Evolutionary conservation across 768 basidiomycete genomes (phyloP).

Genomic region (Tubosaeta sp.): DNA sequence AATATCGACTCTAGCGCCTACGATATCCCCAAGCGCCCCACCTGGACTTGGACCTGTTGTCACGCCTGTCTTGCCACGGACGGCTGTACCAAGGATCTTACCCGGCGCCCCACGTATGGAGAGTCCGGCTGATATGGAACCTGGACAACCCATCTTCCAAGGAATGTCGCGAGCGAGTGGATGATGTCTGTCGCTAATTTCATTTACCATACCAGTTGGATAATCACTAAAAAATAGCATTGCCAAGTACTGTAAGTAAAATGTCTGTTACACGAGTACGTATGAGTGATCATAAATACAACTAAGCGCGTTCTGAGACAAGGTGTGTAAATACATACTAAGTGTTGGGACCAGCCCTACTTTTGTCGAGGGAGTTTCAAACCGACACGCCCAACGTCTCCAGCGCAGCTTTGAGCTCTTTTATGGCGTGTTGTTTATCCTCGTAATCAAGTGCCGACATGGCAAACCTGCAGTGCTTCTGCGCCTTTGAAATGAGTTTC

Average conservation of each 20-base stretch:
- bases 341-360: slow-evolving; percentile 4
- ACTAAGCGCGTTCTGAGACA: not conserved
- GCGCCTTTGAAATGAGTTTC: slow-evolving; percentile 62
- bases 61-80: slow-evolving; percentile 7
- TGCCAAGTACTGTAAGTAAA: slow-evolving; percentile 1
- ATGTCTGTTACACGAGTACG: not conserved
- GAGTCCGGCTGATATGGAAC: slow-evolving; percentile 29
- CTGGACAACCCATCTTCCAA: slow-evolving; percentile 10
- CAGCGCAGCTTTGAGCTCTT: slow-evolving; percentile 77
- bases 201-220: not conserved
- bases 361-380: not conserved
- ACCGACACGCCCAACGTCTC: slow-evolving; percentile 53
- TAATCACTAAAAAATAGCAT: not conserved
- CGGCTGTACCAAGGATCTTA: slow-evolving; percentile 19
- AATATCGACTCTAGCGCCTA: slow-evolving; percentile 16
- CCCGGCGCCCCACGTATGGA: slow-evolving; percentile 23
- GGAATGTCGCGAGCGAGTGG: not conserved
- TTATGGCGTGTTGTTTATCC: slow-evolving; percentile 80
- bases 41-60: slow-evolving; percentile 2
- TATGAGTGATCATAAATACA: not conserved
- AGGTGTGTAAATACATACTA: slow-evolving; percentile 4
- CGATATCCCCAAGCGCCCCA: not conserved
- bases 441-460: slow-evolving; percentile 97
- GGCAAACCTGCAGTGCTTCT: slow-evolving; percentile 91
- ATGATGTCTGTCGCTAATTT: not conserved